A percentile compares a stretch with the other conserved stretches of the same genome.
Conservation (phyloP, 106 monocot species). For the Dendrobium huoshanense region DNA sequence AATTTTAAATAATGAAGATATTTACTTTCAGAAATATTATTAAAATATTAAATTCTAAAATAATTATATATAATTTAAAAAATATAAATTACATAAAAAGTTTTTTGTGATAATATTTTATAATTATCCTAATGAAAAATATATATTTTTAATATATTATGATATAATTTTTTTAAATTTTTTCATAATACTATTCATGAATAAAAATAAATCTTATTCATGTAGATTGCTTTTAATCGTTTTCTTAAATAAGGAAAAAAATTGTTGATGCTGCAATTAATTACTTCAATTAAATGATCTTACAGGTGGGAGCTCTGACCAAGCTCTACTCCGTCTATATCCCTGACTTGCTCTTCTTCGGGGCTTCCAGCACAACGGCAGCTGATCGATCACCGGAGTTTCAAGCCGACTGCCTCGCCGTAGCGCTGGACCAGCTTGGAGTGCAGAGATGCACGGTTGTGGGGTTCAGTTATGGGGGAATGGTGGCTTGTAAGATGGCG, state of each 20-base stretch:
- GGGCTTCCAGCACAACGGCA: conserved; percentile 32
- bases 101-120: too few relatives aligned
- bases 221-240: neutral
- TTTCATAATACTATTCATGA: too few relatives aligned
- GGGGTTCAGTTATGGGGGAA: conserved; percentile 94
- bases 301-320: conserved; percentile 26
- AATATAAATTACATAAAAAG: too few relatives aligned
- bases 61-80: too few relatives aligned
- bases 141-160: too few relatives aligned
- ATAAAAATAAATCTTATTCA: neutral
- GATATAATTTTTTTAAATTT: too few relatives aligned
- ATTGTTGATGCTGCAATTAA: too few relatives aligned
- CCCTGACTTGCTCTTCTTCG: conserved; percentile 91
- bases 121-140: too few relatives aligned
- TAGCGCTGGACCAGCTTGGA: conserved; percentile 43
- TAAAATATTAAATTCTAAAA: too few relatives aligned
- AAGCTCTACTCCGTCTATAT: conserved; percentile 56
- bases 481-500: conserved; percentile 88
- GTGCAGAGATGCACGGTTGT: conserved; percentile 66
- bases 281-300: neutral
- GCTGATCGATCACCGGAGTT: conserved; percentile 64
- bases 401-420: conserved; percentile 61
- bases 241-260: neutral
- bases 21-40: too few relatives aligned
- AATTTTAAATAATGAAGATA: too few relatives aligned